Conservation (phyloP, 768 basidiomycete species). For the Chalciporus sphaerocephalus region DNA sequence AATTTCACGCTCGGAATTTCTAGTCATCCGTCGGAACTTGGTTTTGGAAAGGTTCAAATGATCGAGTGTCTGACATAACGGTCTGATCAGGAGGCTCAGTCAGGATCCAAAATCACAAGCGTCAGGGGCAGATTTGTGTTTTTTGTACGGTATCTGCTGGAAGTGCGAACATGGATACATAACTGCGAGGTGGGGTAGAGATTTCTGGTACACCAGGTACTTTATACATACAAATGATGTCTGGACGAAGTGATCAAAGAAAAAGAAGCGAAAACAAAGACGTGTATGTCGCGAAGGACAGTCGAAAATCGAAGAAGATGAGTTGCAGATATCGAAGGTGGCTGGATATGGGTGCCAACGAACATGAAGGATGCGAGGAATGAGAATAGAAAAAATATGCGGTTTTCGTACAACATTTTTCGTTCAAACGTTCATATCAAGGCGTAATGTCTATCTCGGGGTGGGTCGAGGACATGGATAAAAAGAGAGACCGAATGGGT, state of each 20-base stretch:
- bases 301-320: slow-evolving; percentile 12
- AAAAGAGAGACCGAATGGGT: slow-evolving; percentile 1
- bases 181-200: slow-evolving; percentile 14
- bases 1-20: neutral
- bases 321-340: slow-evolving; percentile 25
- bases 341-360: slow-evolving; percentile 22
- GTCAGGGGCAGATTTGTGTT: slow-evolving; percentile 5
- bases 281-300: neutral
- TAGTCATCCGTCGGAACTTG: too few species aligned
- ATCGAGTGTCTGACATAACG: neutral
- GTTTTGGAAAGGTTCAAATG: neutral
- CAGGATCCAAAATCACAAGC: too few species aligned
- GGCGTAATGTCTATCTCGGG: slow-evolving; percentile 2
- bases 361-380: slow-evolving; percentile 10
- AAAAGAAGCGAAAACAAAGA: slow-evolving; percentile 2
- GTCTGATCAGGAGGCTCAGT: too few species aligned
- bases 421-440: slow-evolving; percentile 19
- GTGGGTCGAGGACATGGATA: slow-evolving; percentile 1
- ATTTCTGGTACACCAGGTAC: slow-evolving; percentile 32
- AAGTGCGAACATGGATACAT: slow-evolving; percentile 19
- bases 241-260: slow-evolving; percentile 10
- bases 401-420: slow-evolving; percentile 20
- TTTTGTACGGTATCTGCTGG: neutral
- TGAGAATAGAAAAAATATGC: slow-evolving; percentile 11
- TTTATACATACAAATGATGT: slow-evolving; percentile 28